phyloP scores from a whole-genome alignment of 2,329 filamentous ascomycete genomes.

The Pseudocercospora fuligena region DNA sequence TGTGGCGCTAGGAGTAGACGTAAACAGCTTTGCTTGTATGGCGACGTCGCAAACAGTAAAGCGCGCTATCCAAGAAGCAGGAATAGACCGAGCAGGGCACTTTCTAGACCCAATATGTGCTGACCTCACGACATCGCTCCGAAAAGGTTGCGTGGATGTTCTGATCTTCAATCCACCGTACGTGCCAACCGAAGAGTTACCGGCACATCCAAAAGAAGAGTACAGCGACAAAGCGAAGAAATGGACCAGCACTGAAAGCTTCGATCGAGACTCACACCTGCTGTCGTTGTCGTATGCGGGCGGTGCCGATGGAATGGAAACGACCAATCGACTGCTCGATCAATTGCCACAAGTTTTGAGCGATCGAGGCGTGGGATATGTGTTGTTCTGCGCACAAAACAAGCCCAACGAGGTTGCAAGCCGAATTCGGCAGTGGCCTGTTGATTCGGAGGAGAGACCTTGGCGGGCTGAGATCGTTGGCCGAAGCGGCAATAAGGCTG shows the following conservation, averaged over 20 bases:
- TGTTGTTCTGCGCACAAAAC: slow-evolving; percentile 90
- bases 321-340: slow-evolving; percentile 77
- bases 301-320: slow-evolving; percentile 90
- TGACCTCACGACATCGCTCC: slow-evolving; percentile 70
- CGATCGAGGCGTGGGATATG: slow-evolving; percentile 77
- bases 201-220: slow-evolving; percentile 43
- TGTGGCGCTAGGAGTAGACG: slow-evolving; percentile 77
- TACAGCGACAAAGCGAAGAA: slow-evolving; percentile 8
- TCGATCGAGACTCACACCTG: slow-evolving; percentile 81
- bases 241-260: slow-evolving; percentile 45
- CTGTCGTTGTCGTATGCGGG: slow-evolving; percentile 88
- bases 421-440: slow-evolving; percentile 62
- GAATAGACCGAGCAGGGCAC: slow-evolving; percentile 39
- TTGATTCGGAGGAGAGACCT: slow-evolving; percentile 1
- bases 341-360: slow-evolving; percentile 69
- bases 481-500: slow-evolving; percentile 81
- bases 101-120: slow-evolving; percentile 71
- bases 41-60: slow-evolving; percentile 73
- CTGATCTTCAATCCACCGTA: slow-evolving; percentile 97
- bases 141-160: slow-evolving; percentile 70
- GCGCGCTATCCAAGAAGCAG: slow-evolving; percentile 50
- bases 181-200: slow-evolving; percentile 81
- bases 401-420: slow-evolving; percentile 75
- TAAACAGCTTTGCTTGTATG: slow-evolving; percentile 81
- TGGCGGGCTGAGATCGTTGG: slow-evolving; percentile 83